Conservation (phyloP, 2,329 filamentous ascomycete species). For the Trichophyton equinum region DNA sequence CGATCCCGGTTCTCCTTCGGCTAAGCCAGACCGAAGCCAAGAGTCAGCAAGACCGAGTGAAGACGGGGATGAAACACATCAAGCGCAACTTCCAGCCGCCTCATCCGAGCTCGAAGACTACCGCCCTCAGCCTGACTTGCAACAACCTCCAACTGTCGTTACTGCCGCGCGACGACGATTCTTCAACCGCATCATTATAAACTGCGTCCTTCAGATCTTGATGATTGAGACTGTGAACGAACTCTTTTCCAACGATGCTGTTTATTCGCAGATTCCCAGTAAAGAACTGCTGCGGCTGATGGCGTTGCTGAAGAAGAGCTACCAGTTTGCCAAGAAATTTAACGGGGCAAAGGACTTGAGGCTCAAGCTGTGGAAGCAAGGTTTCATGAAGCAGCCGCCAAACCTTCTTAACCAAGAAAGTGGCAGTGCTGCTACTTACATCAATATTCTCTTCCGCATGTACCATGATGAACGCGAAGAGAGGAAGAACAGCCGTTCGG, state of each 20-base stretch:
- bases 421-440: slow-evolving; percentile 84
- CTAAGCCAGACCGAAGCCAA: slow-evolving; percentile 20
- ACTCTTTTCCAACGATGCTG: slow-evolving; percentile 91
- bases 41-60: slow-evolving; percentile 12
- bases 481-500: slow-evolving; percentile 61
- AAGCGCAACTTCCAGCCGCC: slow-evolving; percentile 18
- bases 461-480: slow-evolving; percentile 82
- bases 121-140: slow-evolving; percentile 59
- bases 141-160: slow-evolving; percentile 82
- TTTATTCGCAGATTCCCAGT: slow-evolving; percentile 87
- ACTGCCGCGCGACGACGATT: slow-evolving; percentile 86
- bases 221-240: slow-evolving; percentile 99
- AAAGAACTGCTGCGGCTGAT: slow-evolving; percentile 81
- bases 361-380: slow-evolving; percentile 88
- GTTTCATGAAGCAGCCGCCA: slow-evolving; percentile 98
- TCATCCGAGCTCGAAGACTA: slow-evolving; percentile 66
- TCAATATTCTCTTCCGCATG: slow-evolving; percentile 93
- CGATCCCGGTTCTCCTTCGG: slow-evolving; percentile 13
- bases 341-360: slow-evolving; percentile 95
- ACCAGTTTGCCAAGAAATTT: slow-evolving; percentile 92
- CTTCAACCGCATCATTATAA: slow-evolving; percentile 98
- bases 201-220: slow-evolving; percentile 89
- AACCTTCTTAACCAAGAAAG: slow-evolving; percentile 96
- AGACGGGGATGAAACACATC: slow-evolving; percentile 16
- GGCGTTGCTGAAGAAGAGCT: slow-evolving; percentile 87